Percentiles rank a stretch among this genome's conserved stretches.
These are phyloP conservation scores for Fusarium sp. DNA, from an alignment of 2,329 filamentous ascomycete genomes.

Conservation along the genomic window DNA sequence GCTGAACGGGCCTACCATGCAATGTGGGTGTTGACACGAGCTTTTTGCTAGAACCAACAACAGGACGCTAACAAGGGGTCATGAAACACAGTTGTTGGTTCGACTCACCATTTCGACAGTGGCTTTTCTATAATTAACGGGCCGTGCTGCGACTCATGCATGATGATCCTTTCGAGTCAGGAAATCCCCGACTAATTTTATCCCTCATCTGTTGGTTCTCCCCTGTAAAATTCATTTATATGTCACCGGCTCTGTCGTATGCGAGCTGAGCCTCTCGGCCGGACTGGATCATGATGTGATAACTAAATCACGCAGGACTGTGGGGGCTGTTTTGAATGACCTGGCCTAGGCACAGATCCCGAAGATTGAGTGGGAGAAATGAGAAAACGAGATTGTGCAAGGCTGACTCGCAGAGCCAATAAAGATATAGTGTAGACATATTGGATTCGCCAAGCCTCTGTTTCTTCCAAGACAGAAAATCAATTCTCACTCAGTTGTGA, in stretches of 20 bases:
- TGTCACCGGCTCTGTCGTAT: background rate
- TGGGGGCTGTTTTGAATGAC: background rate
- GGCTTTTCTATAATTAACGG: background rate
- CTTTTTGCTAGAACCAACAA: background rate
- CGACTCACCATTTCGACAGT: background rate
- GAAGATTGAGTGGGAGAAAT: too few relatives aligned
- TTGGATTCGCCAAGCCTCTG: too few relatives aligned
- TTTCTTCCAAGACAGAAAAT: too few relatives aligned
- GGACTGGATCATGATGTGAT: background rate
- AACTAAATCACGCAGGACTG: background rate
- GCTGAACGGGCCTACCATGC: accelerated
- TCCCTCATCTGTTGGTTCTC: background rate
- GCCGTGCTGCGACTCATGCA: background rate
- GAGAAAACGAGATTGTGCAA: too few relatives aligned
- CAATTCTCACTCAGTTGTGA: too few relatives aligned
- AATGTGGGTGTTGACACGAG: background rate
- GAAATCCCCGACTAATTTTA: background rate
- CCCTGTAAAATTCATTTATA: background rate
- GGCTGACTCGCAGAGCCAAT: too few relatives aligned
- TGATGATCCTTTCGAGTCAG: background rate
- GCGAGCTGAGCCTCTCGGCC: background rate
- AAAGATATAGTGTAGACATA: too few relatives aligned
- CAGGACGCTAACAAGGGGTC: background rate
- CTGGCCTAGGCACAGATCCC: background rate
- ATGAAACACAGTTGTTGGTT: background rate